Evolutionary conservation across 257 asterid species (phyloP).

Genomic region (Avicennia marina): DNA sequence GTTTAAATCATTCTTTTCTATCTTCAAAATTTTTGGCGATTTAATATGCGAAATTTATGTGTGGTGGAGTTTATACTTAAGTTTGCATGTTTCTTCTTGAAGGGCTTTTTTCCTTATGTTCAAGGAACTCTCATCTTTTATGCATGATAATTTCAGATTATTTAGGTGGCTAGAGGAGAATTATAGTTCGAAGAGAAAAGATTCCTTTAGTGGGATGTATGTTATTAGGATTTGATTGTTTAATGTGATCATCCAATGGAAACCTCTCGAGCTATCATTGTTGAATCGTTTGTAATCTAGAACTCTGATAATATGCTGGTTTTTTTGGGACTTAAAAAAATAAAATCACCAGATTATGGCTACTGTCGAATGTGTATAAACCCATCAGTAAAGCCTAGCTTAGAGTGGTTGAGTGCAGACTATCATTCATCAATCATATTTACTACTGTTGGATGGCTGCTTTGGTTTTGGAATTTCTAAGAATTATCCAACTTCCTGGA

Average conservation of each 20-base stretch:
- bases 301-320: too few relatives aligned
- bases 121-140: background rate
- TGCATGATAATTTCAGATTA: background rate
- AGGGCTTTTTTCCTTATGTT: background rate
- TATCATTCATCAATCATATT: too few relatives aligned
- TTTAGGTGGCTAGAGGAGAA: background rate
- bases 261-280: too few relatives aligned
- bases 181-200: background rate
- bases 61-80: background rate
- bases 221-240: background rate
- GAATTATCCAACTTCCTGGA: constrained; percentile 14
- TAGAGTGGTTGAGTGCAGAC: too few relatives aligned
- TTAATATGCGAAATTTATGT: background rate
- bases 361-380: too few relatives aligned
- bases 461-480: constrained; percentile 7
- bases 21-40: background rate
- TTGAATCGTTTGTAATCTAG: too few relatives aligned
- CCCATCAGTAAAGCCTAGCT: too few relatives aligned
- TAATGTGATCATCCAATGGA: background rate
- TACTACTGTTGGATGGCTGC: background rate
- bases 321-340: too few relatives aligned
- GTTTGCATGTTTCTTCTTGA: background rate
- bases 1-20: background rate
- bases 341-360: too few relatives aligned
- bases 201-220: background rate